Percentiles rank a stretch among this genome's conserved stretches.
Evolutionary conservation across 2,329 filamentous ascomycete genomes (phyloP).

Genomic region (Penicillium hordei): DNA sequence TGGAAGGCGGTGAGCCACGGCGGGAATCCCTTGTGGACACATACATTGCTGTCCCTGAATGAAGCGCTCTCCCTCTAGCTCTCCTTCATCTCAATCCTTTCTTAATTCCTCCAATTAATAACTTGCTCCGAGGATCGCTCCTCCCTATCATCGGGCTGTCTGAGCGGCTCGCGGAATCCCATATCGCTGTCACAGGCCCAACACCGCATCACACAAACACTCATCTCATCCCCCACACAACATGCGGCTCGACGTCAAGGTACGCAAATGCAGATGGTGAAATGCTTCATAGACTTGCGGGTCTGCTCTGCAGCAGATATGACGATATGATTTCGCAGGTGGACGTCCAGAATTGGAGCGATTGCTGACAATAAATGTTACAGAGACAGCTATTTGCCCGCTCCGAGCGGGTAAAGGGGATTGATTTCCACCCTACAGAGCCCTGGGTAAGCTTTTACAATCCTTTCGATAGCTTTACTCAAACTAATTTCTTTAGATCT

Average conservation of each 20-base stretch:
- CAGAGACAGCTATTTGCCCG: conserved; percentile 81
- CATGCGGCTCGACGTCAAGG: conserved; percentile 63
- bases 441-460: conserved; percentile 69
- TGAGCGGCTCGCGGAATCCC: conserved; percentile 36
- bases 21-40: conserved; percentile 33
- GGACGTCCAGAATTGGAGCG: neutral
- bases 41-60: conserved; percentile 30
- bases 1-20: conserved; percentile 27
- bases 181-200: conserved; percentile 31
- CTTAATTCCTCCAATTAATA: conserved; percentile 15
- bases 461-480: neutral
- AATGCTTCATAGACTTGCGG: neutral
- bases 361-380: conserved; percentile 42
- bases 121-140: conserved; percentile 16
- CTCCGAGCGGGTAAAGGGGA: conserved; percentile 93
- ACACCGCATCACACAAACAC: conserved; percentile 39
- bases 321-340: neutral
- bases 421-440: conserved; percentile 95
- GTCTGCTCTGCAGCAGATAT: neutral
- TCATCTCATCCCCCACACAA: conserved; percentile 36
- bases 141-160: conserved; percentile 30
- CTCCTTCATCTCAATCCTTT: conserved; percentile 20
- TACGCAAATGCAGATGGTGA: conserved; percentile 33
- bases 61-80: conserved; percentile 20
- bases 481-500: conserved; percentile 52